Conservation (phyloP, 768 basidiomycete genomes). For the Lactarius hatsudake region DNA sequence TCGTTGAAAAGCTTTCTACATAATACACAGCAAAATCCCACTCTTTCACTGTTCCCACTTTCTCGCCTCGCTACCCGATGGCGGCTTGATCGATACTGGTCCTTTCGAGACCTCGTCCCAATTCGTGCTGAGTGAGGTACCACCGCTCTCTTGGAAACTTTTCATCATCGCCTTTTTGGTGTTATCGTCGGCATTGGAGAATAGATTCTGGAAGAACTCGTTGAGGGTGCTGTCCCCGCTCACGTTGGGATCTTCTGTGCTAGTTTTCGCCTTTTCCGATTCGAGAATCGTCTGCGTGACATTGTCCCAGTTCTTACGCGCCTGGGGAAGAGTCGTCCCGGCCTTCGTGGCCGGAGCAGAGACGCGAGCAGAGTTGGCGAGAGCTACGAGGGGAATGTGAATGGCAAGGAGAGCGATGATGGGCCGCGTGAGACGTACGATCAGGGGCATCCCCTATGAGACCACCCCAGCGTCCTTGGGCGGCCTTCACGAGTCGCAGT, state of each 20-base stretch:
- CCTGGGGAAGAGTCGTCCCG: conserved; percentile 39
- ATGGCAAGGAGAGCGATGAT: neutral
- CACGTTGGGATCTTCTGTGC: conserved; percentile 82
- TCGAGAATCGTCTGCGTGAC: conserved; percentile 66
- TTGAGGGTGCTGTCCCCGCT: conserved; percentile 88
- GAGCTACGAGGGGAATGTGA: conserved; percentile 28
- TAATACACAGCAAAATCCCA: conserved; percentile 14
- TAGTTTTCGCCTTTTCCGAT: conserved; percentile 64
- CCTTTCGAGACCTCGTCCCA: conserved; percentile 84
- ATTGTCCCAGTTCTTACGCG: conserved; percentile 86
- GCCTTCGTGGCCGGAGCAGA: conserved; percentile 33
- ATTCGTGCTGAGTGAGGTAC: conserved; percentile 93
- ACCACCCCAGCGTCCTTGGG: conserved; percentile 66
- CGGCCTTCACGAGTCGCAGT: conserved; percentile 68
- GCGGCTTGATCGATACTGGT: conserved; percentile 75
- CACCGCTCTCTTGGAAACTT: conserved; percentile 92
- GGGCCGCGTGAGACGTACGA: conserved; percentile 45
- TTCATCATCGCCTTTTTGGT: conserved; percentile 97
- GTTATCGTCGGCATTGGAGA: conserved; percentile 86
- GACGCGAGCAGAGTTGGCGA: conserved; percentile 32
- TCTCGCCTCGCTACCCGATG: conserved; percentile 80
- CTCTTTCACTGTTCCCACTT: conserved; percentile 49
- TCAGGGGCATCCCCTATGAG: conserved; percentile 75
- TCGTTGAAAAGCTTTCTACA: conserved; percentile 1
- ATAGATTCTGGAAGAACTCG: conserved; percentile 88